Base-by-base conservation (phyloP, 2,329 filamentous ascomycete species). In the Cryphonectria japonica region DNA sequence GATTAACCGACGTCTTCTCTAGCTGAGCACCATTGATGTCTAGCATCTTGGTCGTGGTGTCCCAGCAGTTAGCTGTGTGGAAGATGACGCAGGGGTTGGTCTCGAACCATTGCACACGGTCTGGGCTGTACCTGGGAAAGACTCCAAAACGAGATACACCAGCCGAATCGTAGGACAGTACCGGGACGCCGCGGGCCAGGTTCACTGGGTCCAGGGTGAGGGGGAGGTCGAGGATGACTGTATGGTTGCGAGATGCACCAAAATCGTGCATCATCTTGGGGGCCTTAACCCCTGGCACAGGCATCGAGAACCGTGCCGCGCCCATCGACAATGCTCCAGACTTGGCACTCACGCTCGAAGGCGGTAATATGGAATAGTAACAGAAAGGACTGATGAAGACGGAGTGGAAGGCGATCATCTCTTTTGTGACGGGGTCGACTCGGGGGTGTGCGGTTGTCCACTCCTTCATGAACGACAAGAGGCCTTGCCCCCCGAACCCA, bases 261-360 rank as follows among this genome's bases (percentile, higher is more conserved):
- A 93, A 93, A 77, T 93, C 91, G 76, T 93, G 91, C 90, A 93
- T 93, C 86, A 93, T 91, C 77, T 91, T 92, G 1, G 90, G 87
- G 1, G 87, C 87, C 4, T 82, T 82, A 37, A 93, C 83, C 0
- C 90, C 90, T 0, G 89, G 86, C 0, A 93, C 84, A 0, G 89
- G 82, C 8, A 83, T 80, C 73, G 88, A 88, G 69, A 91, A 80
- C 16, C 34, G 78, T 74, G 76, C 41, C 73, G 74, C 43, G 16
- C 9, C 71, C 62, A 71, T 68, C 16, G 76, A 70, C 52, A 59
- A 9, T 16, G 34, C 19, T n/a, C 60, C 34, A n/a, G 7, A n/a
- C 29, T 72, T 71, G 19, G 37, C 9, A 39, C 26, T 34, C 3
- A 43, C 4, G 8, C 29, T 13, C 22, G 71, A 69, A 0, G 69